Base-by-base conservation (phyloP, 2,329 filamentous ascomycete genomes). In the Nigrograna mackinnonii region DNA sequence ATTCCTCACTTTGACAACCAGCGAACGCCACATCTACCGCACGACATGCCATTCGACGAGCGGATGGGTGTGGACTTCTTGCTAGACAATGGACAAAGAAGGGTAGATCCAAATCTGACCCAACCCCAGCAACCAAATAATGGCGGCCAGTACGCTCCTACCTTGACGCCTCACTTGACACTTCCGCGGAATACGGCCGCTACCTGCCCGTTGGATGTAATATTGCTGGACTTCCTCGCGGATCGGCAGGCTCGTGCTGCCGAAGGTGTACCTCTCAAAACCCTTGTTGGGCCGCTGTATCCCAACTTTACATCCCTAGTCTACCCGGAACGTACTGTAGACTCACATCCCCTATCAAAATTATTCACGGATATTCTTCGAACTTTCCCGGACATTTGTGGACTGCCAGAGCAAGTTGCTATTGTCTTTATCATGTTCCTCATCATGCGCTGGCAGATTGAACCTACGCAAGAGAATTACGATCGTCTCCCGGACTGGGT, bases 391-490 rank as follows among this genome's bases (percentile, higher is more conserved):
- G 85, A 88, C 55, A 83, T 96, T 21, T 81, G 79, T 4, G 79
- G 77, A n/a, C 77, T 95, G 0, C 90, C 91, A 0, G 90, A 95
- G 68, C 86, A 88, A 57, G 83, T 95, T 0, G 90, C 87, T 6
- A 83, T 89, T 5, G 77, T 95, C 6, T 95, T 91, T 64, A 74
- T 86, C 60, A 95, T 95, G 88, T 95, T 95, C 68, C 78, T 91
- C 22, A 64, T 91, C 50, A 89, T 94, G 85, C 69, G 73, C 31
- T 96, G 91, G 89, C 84, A 89, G 63, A 86, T 95, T 43, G 82
- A 82, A 20, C 89, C 90, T 0, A 89, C 88, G 0, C 78, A 79
- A 46, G 86, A 91, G 54, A 95, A 91, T 69, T 91, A 87, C 66
- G 82, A 89, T 18, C 79, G 86, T 4, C 71, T 96, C 9, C 90